A percentile compares a stretch with the other conserved stretches of the same genome.
phyloP scores from a whole-genome alignment of 805 yeast species.

The Saccharomycopsis capsularis region DNA sequence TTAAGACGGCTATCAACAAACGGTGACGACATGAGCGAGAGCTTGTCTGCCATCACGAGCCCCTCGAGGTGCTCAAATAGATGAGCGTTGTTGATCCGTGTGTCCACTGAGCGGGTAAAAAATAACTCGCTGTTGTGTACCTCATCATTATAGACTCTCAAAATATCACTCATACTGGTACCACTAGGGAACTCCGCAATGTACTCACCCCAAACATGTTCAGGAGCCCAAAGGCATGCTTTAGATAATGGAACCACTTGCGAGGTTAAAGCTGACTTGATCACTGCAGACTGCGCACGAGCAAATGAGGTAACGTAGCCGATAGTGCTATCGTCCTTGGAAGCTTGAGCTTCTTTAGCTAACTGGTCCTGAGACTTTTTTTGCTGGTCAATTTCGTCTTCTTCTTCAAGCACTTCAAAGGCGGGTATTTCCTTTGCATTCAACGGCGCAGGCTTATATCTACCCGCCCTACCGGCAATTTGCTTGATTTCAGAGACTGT shows the following conservation, averaged over 20 bases:
- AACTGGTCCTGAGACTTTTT: neutral
- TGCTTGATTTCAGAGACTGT: constrained; percentile 72
- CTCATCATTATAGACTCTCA: constrained; percentile 42
- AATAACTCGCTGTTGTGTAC: constrained; percentile 29
- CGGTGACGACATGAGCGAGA: constrained; percentile 58
- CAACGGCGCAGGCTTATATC: constrained; percentile 45
- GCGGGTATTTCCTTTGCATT: neutral
- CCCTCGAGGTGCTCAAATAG: constrained; percentile 37
- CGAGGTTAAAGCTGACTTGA: constrained; percentile 41
- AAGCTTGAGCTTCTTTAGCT: neutral
- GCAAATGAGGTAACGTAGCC: constrained; percentile 18
- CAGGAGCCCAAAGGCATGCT: constrained; percentile 80
- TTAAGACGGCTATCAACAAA: constrained; percentile 29
- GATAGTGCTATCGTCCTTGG: neutral
- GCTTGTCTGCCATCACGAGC: constrained; percentile 49
- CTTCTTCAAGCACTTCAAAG: constrained; percentile 6
- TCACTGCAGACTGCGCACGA: constrained; percentile 24
- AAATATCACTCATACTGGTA: constrained; percentile 39
- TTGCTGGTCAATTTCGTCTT: neutral
- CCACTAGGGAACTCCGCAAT: constrained; percentile 53
- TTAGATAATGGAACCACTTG: constrained; percentile 46
- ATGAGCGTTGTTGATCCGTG: constrained; percentile 35
- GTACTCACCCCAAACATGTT: constrained; percentile 57
- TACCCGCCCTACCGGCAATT: constrained; percentile 94
- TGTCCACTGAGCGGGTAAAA: constrained; percentile 34